Conservation (phyloP, 2,329 filamentous ascomycete species). For the Zelopaecilomyces penicillatus region DNA sequence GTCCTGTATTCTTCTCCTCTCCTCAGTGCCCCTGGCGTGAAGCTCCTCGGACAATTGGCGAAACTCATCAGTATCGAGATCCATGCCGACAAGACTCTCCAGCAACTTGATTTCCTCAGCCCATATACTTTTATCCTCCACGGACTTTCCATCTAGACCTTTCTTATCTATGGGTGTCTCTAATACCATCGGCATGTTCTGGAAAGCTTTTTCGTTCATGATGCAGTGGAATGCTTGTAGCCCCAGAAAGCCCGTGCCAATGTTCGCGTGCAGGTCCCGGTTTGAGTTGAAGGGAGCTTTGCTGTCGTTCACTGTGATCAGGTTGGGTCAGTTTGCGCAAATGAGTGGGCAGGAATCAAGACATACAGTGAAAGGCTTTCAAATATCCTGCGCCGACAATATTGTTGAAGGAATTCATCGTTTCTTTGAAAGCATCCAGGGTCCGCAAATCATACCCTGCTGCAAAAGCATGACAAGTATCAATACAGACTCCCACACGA, state of each 20-base stretch:
- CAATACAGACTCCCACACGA: slow-evolving; percentile 87
- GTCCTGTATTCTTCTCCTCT: slow-evolving; percentile 67
- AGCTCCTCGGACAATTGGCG: slow-evolving; percentile 54
- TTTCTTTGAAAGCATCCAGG: slow-evolving; percentile 62
- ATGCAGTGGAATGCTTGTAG: slow-evolving; percentile 84
- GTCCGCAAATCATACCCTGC: slow-evolving; percentile 84
- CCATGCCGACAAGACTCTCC: slow-evolving; percentile 79
- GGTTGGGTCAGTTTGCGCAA: slow-evolving; percentile 3
- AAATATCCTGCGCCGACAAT: slow-evolving; percentile 73
- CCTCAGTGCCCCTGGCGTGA: slow-evolving; percentile 56
- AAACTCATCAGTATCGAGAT: slow-evolving; percentile 68
- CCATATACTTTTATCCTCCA: slow-evolving; percentile 80
- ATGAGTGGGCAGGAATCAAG: not conserved
- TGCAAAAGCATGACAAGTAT: slow-evolving; percentile 94
- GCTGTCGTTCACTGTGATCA: slow-evolving; percentile 72
- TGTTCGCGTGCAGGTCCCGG: slow-evolving; percentile 89
- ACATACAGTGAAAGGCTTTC: slow-evolving; percentile 63
- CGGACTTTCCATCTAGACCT: slow-evolving; percentile 53
- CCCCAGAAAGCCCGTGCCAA: slow-evolving; percentile 89
- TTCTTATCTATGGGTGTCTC: slow-evolving; percentile 87
- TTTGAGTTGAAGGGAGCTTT: slow-evolving; percentile 79
- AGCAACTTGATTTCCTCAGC: slow-evolving; percentile 91
- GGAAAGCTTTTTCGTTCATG: slow-evolving; percentile 72
- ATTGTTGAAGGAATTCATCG: slow-evolving; percentile 67
- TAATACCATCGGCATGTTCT: slow-evolving; percentile 79